Evolutionary conservation across 768 basidiomycete species (phyloP), one percentile per base, ranked within the genome.

Genomic region (Lyophyllum atratum): DNA sequence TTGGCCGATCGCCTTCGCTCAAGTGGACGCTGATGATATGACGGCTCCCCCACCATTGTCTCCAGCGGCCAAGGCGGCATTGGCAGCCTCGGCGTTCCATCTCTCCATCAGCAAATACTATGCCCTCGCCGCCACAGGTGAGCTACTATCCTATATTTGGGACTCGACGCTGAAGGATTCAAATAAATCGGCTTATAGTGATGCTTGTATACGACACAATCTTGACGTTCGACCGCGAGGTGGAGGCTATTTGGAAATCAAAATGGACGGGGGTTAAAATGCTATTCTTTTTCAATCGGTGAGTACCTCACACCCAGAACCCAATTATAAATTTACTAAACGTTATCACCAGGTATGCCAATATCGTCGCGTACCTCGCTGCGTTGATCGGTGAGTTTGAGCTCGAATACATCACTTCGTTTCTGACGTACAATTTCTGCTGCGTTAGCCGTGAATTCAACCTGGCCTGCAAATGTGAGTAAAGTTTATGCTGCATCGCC

Each of bases 271-370:
- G 49, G 10, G 60, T 62, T 3, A 62, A 58, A 37, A 29, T 53
- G 19, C 54, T 62, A 24, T 62, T 43, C 29, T 58, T 58, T 29
- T 62, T 62, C 34, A 62, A 62, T 44, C 56, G 56, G 60, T 58
- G 21, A 29, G 46, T 33, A 37, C 17, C 17, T 46, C 22, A 12
- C 31, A 12, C 25, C 19, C 17, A 34, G 40, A 11, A 40, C n/a
- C 8, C 31, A 15, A 10, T 29, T 26, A 10, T 37, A 12, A 8
- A 34, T 26, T 19, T 19, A 40, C 25, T 14, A 29, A 39, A 26
- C 44, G n/a, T 6, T n/a, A 29, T 34, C 9, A 14, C n/a, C 1
- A 59, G 58, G 31, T 59, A 59, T 42, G 58, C 58, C 11, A 59
- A 59, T 17, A 54, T 59, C 6, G 29, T 49, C 1, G 58, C 58